Evolutionary conservation across 2,329 filamentous ascomycete species (phyloP).

Genomic region (Aspergillus caelatus): DNA sequence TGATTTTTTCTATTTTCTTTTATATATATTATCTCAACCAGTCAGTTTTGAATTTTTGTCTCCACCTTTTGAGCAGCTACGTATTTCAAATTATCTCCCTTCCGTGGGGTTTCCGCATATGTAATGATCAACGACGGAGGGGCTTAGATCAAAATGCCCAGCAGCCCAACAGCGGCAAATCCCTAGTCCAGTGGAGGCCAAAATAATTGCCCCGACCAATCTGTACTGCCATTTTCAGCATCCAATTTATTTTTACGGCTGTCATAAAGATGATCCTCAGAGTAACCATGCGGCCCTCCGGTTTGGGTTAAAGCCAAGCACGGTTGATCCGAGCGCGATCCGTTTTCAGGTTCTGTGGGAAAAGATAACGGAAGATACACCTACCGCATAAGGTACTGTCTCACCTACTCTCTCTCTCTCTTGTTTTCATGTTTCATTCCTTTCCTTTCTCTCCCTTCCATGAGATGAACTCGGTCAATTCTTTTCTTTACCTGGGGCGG

Average conservation of each 20-base stretch:
- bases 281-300: neutral
- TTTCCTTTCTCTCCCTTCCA: neutral
- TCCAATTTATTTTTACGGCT: slow-evolving; percentile 1
- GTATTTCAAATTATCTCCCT: neutral
- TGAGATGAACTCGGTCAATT: neutral
- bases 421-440: neutral
- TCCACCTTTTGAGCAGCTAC: neutral
- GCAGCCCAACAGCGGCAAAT: slow-evolving; percentile 5
- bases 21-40: neutral
- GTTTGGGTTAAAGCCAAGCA: neutral
- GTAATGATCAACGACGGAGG: slow-evolving; percentile 3
- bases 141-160: neutral
- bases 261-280: slow-evolving; percentile 6
- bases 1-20: neutral
- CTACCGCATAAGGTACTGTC: neutral
- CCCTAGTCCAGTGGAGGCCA: slow-evolving; percentile 3
- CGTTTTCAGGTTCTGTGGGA: slow-evolving; percentile 3
- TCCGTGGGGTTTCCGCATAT: neutral
- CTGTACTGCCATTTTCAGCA: neutral
- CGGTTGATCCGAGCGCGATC: neutral
- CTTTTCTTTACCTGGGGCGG: neutral
- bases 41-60: neutral
- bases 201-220: neutral
- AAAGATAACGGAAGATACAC: neutral
- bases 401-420: neutral